Conservation (phyloP, 371 early-diverging fungal species). For the Capniomyces stellatus region DNA sequence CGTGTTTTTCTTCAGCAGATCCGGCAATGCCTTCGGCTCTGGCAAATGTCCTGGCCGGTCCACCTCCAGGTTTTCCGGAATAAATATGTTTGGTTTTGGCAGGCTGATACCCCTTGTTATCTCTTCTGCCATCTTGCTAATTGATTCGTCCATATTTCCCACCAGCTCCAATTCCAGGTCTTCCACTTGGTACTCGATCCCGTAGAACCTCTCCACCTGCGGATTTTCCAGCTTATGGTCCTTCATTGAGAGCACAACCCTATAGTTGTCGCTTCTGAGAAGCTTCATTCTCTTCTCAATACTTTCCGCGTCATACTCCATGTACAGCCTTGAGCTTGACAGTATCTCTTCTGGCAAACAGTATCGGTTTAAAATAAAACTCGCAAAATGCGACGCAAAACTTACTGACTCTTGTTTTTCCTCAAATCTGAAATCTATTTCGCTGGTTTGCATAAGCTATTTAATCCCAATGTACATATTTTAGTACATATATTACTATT, state of each 20-base stretch:
- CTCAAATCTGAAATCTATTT: constrained; percentile 58
- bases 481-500: not conserved
- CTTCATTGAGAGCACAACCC: constrained; percentile 22
- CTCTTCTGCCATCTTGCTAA: not conserved
- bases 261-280: constrained; percentile 49
- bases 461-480: too few species aligned
- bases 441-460: constrained; percentile 28
- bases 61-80: constrained; percentile 42
- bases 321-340: constrained; percentile 45
- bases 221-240: constrained; percentile 12
- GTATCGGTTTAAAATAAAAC: constrained; percentile 26
- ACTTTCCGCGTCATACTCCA: constrained; percentile 37
- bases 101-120: constrained; percentile 40
- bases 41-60: constrained; percentile 20
- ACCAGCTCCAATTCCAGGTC: constrained; percentile 34
- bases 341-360: constrained; percentile 49
- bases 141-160: constrained; percentile 29
- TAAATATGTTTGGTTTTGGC: constrained; percentile 62
- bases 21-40: constrained; percentile 34
- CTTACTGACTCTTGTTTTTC: constrained; percentile 37
- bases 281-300: constrained; percentile 35
- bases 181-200: constrained; percentile 59
- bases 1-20: constrained; percentile 23
- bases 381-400: constrained; percentile 21
- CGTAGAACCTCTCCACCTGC: constrained; percentile 56